Evolutionary conservation across 768 basidiomycete genomes (phyloP).

Genomic region (Filobasidium wieringae): DNA sequence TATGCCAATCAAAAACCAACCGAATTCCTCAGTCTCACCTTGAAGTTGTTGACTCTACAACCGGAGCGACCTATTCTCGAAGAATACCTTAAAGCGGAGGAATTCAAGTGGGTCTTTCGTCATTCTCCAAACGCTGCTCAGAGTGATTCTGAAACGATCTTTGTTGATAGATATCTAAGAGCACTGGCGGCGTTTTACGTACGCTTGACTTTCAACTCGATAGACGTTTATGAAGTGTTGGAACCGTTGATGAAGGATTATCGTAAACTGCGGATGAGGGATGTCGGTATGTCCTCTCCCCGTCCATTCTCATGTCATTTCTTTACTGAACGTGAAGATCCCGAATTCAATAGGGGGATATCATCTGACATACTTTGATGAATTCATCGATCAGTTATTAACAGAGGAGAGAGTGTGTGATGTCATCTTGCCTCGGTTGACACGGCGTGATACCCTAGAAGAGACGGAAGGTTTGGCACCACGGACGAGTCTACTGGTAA

Average conservation of each 20-base stretch:
- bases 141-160: not conserved
- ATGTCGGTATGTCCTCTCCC: slow-evolving; percentile 53
- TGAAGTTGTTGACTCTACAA: slow-evolving; percentile 92
- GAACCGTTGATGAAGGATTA: slow-evolving; percentile 93
- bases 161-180: slow-evolving; percentile 64
- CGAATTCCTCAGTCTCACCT: slow-evolving; percentile 77
- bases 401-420: slow-evolving; percentile 89
- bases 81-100: slow-evolving; percentile 89
- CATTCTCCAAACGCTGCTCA: not conserved
- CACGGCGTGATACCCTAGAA: slow-evolving; percentile 74
- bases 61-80: slow-evolving; percentile 94
- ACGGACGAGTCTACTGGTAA: slow-evolving; percentile 67
- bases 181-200: slow-evolving; percentile 88
- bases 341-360: slow-evolving; percentile 57
- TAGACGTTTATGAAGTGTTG: slow-evolving; percentile 81
- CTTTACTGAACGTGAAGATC: not conserved
- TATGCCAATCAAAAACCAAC: slow-evolving; percentile 86
- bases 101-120: slow-evolving; percentile 89
- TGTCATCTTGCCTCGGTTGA: slow-evolving; percentile 81
- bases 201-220: slow-evolving; percentile 81
- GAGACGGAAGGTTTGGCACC: slow-evolving; percentile 82
- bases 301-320: not conserved
- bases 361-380: slow-evolving; percentile 74
- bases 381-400: slow-evolving; percentile 73
- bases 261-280: slow-evolving; percentile 68